These are phyloP conservation scores for Pseudonitzschia multiseries DNA, from an alignment of 108 stramenopile genomes.

Conservation along the genomic window DNA sequence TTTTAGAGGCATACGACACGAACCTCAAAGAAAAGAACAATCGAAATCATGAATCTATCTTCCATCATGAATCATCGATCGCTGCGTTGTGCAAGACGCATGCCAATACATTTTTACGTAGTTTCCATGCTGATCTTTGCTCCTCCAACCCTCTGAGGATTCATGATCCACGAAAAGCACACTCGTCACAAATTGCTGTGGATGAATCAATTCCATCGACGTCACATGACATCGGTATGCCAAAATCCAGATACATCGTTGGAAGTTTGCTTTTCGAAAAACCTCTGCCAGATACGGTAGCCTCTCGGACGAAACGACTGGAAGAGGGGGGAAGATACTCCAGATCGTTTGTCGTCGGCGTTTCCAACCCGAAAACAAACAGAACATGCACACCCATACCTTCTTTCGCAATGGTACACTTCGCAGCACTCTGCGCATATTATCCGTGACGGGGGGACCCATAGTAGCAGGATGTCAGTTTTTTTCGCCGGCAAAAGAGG, in stretches of 20 bases:
- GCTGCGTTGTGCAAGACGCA: too few species aligned
- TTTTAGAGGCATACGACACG: too few species aligned
- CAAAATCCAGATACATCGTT: too few species aligned
- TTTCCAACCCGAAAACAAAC: background rate
- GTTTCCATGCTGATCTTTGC: too few species aligned
- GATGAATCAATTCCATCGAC: background rate
- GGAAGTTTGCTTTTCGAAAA: too few species aligned
- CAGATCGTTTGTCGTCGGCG: background rate
- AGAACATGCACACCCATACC: background rate
- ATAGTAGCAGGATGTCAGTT: background rate
- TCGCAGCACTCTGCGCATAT: background rate
- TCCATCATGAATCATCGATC: background rate
- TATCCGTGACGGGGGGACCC: conserved; percentile 6
- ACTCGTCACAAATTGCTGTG: background rate
- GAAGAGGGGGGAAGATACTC: background rate
- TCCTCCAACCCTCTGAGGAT: too few species aligned
- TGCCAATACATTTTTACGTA: too few species aligned
- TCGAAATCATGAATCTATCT: background rate
- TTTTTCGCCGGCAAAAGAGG: background rate
- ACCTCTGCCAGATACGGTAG: too few species aligned
- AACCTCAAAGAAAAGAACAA: too few species aligned
- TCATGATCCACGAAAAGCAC: background rate
- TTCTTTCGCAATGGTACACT: conserved; percentile 3
- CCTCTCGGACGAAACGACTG: background rate
- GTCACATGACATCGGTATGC: too few species aligned